Base-by-base conservation (phyloP, 83 land plant genomes). In the Thuja plicata region DNA sequence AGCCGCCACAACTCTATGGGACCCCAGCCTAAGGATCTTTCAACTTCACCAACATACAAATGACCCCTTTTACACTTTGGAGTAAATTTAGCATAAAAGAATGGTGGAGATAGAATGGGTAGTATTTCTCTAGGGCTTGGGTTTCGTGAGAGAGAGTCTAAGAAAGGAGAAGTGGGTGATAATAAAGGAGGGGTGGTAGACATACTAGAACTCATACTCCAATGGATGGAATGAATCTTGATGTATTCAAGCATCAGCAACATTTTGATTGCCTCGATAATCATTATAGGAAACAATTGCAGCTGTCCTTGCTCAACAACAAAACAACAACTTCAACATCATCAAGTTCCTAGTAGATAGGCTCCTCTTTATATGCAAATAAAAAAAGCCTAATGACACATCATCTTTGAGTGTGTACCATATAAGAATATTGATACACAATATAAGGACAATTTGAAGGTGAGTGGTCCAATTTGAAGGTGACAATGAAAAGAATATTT, bases 241-340 rank as follows among this genome's bases (percentile, higher is more conserved):
- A 88, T 82, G 89, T 40, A 32, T 87, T 87, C 79, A 88, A 55
- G 45, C 76, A 88, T 34, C 89, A 89, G 86, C 90, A 89, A 85
- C 88, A 89, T 37, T 8, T 77, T 54, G 88, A 85, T 24, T 89
- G 89, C 88, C 71, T 60, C 15, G 85, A 85, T 60, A 35, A 86
- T 85, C 89, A 85, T 3, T 73, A 73, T 89, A 89, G 89, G 38
- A 89, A 52, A n/a, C 76, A 89, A 89, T 32, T 45, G 80, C 45
- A 35, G 80, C 81, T 55, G 52, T 74, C 27, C 62, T 57, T 27
- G 50, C 46, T 81, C 90, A 88, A 7, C 89, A 17, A n/a, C 90
- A 81, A 8, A 81, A 71, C 90, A 80, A 38, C 90, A 78, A 27
- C 89, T 45, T 24, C 89, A 32, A 11, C 85, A 89, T 38, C 89